Base-by-base conservation (phyloP, 148 eudicot species). In the Rhododendron henanense region DNA sequence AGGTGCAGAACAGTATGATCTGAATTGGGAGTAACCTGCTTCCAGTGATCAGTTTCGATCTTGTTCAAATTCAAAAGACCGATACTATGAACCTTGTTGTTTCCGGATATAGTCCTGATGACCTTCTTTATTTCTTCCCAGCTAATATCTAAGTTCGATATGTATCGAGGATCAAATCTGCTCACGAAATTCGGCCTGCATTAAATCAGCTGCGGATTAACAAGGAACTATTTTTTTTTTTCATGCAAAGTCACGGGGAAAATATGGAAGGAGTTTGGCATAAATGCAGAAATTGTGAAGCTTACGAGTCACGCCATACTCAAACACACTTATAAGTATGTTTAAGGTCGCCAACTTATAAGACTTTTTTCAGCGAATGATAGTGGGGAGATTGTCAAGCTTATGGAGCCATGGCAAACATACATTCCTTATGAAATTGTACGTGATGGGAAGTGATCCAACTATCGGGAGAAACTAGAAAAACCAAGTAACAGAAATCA, bases 21-120 rank as follows among this genome's bases (percentile, higher is more conserved):
- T 6, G 87, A 81, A 48, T 84, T 84, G 15, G 96, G 95, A 25
- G 91, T 71, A 2, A 91, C 28, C 25, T 90, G 87, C 59, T 90
- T 88, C 97, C 96, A 95, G 1, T 41, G 41, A 16, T 86, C 73
- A 57, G 82, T 85, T 77, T 95, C 98, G 23, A 85, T 85, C 41
- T 89, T 80, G 85, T 93, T 85, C 85, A 96, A 93, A 88, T 96
- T 96, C 47, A 96, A 77, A 31, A 96, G 90, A 2, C 99, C 99
- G 1, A 92, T 79, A 78, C 89, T 80, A 11, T 84, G 89, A 83
- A 92, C 88, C 45, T 91, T 87, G 48, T 88, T 89, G 28, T 61
- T 87, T 6, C 86, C 82, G 0, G 89, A 87, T 11, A 88, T 25
- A 25, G 87, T 77, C 48, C 86, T 84, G 4, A 94, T 82, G 7